Evolutionary conservation across 306 rosid genomes (phyloP), one percentile per base, ranked within the genome.

Genomic region (Lathyrus tuberosus): DNA sequence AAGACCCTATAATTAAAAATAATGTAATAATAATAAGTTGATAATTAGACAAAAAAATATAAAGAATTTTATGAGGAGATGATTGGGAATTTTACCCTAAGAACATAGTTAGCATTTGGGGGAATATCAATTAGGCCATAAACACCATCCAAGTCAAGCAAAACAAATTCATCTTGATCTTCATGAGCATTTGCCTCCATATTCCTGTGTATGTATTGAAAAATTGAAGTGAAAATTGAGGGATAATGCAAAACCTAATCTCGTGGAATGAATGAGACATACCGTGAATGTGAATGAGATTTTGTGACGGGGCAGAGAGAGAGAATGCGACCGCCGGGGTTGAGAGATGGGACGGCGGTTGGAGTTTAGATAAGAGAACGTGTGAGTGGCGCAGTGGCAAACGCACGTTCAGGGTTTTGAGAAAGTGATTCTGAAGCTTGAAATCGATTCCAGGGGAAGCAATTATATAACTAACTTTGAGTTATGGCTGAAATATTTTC

Each of bases 101-200:
- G 84, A 79, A 81, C 88, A 78, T 87, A 92, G 5, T 89, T 92
- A 10, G 90, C 86, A 65, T 86, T 84, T 73, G 89, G 87, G 22
- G 86, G 96, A 57, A 89, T 44, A 60, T 84, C 80, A 72, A 87
- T 56, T 57, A 65, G 74, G 60, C 67, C 81, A 77, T 79, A 78
- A 78, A 87, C 83, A 56, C 30, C 77, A 69, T 86, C 84, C 63
- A 91, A 83, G 70, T 91, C 86, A 63, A 89, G 89, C 79, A 89
- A 81, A 69, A 89, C 82, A 81, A 81, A 86, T 72, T 91, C 96
- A 33, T 91, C 97, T 79, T 84, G 83, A 20, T 62, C 82, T 47
- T 78, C 76, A 8, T 5, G 37, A 68, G 74, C 67, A 78, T 79
- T 75, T 61, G 65, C 66, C 74, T 83, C 90, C 97, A 91, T 91